These are phyloP conservation scores for Xenoacremonium recifei DNA, from an alignment of 2,329 filamentous ascomycete genomes.

Conservation along the genomic window DNA sequence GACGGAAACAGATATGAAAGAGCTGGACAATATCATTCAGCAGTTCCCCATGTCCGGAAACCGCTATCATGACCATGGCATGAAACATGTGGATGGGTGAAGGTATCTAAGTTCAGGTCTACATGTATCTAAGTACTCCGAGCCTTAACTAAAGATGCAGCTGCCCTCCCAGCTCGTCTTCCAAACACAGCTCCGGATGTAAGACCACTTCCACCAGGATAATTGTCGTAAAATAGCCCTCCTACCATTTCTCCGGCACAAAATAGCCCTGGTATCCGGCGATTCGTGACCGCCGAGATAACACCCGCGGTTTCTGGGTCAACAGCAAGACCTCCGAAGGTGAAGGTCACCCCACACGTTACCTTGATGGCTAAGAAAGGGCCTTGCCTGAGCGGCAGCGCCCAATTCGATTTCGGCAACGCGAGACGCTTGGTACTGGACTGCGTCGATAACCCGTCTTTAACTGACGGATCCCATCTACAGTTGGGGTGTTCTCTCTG, in stretches of 20 bases:
- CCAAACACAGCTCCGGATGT: conserved; percentile 58
- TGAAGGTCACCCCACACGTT: conserved; percentile 65
- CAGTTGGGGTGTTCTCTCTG: conserved; percentile 41
- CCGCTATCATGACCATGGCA: too few species aligned
- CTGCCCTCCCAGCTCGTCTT: conserved; percentile 36
- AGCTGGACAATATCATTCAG: too few species aligned
- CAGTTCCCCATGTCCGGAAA: too few species aligned
- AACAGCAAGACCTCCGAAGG: conserved; percentile 62
- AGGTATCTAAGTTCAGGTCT: too few species aligned
- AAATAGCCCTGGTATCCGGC: conserved; percentile 54
- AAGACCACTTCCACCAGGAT: conserved; percentile 61
- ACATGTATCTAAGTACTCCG: too few species aligned
- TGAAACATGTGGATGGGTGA: too few species aligned
- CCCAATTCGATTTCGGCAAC: conserved; percentile 66
- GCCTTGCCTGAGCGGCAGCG: conserved; percentile 51
- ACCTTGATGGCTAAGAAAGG: conserved; percentile 65
- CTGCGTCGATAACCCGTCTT: conserved; percentile 62
- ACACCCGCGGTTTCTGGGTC: conserved; percentile 54
- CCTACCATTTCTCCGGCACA: conserved; percentile 67
- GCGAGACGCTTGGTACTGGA: conserved; percentile 41
- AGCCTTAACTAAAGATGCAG: too few species aligned
- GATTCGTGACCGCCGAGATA: conserved; percentile 42
- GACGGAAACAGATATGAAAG: too few species aligned
- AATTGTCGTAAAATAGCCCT: conserved; percentile 62
- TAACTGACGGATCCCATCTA: conserved; percentile 58